Percentiles rank a stretch among this genome's conserved stretches.
phyloP scores from a whole-genome alignment of 179 eudicot genomes.

The Beta lomatogona region DNA sequence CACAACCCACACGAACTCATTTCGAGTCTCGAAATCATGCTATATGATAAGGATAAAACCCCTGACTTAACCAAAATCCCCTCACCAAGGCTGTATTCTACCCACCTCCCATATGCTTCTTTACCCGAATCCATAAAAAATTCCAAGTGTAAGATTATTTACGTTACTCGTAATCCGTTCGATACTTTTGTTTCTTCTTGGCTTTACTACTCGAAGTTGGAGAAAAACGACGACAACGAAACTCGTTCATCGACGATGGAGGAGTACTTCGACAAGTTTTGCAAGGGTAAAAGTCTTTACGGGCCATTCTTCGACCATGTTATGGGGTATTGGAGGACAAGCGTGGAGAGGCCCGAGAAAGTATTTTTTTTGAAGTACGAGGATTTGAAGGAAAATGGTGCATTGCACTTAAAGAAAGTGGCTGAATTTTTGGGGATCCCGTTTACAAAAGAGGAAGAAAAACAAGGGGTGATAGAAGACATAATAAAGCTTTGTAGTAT shows the following conservation, averaged over 20 bases:
- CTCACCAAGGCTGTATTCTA: conserved; percentile 7
- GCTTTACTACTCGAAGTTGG: not conserved
- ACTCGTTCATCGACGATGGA: not conserved
- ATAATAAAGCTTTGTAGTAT: not conserved
- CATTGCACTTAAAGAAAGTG: not conserved
- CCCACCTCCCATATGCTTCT: too few species aligned
- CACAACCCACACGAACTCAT: not conserved
- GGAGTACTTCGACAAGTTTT: conserved; percentile 7
- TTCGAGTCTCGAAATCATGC: not conserved
- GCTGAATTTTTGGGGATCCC: not conserved
- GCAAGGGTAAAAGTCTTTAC: not conserved
- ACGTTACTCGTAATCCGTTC: not conserved
- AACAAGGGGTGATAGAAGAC: not conserved
- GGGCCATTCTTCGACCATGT: not conserved
- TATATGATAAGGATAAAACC: not conserved
- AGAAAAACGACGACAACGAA: not conserved
- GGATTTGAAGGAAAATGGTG: conserved; percentile 8
- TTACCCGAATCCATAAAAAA: not conserved
- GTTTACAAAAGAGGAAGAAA: conserved; percentile 6
- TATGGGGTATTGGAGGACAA: not conserved
- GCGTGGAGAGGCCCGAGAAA: conserved; percentile 7
- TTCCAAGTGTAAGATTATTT: not conserved
- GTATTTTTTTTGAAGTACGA: conserved; percentile 4
- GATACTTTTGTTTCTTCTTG: conserved; percentile 10
- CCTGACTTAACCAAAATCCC: not conserved